Evolutionary conservation across 192 early-diverging fungal species (phyloP), one percentile per base, ranked within the genome.

Genomic region (Mortierella antarctica): DNA sequence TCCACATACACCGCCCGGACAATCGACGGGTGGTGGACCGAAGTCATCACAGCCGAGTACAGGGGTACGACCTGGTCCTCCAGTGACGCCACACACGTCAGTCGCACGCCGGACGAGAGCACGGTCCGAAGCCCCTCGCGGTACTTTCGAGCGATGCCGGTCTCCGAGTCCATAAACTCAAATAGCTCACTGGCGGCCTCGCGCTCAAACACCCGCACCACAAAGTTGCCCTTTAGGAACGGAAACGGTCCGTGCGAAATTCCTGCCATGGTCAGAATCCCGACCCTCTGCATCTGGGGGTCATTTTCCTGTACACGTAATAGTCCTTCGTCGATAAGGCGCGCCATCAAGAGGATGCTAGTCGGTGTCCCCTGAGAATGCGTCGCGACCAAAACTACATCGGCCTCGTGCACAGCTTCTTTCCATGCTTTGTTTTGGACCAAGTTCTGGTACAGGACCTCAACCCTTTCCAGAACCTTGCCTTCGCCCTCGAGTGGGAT

Each of bases 11-110:
- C 87, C 14, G 95, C 94, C 20, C 98, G 94, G 60, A 95, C 92
- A 8, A 99, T 92, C 47, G 93, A 92, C 2, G 92, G 93, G 59
- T 96, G 95, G 20, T 86, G 84, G 13, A 91, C 74, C 4, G 89
- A 86, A 15, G 89, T 87, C 73, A 94, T 82, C 50, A 93, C 84
- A 1, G 90, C 91, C 10, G 95, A 93, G 79, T 96, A 93, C 45
- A 96, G 83, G 7, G 97, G 97, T 0, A 99, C 97, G 0, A 97
- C 97, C 79, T 99, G 96, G 73, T 99, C 97, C 67, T 96, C 94
- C 95, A 96, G 93, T 7, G 91, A 92, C 4, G 93, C 96, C 10
- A 97, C 87, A 20, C 92, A 88, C 5, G 93, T 89, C 21, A 94
- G 77, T n/a, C 93, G 86, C 14, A 94, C 87, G 7, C 95, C 96